Base-by-base conservation (phyloP, 169 alveolate genomes). In the Cardiosporidium cionae region DNA sequence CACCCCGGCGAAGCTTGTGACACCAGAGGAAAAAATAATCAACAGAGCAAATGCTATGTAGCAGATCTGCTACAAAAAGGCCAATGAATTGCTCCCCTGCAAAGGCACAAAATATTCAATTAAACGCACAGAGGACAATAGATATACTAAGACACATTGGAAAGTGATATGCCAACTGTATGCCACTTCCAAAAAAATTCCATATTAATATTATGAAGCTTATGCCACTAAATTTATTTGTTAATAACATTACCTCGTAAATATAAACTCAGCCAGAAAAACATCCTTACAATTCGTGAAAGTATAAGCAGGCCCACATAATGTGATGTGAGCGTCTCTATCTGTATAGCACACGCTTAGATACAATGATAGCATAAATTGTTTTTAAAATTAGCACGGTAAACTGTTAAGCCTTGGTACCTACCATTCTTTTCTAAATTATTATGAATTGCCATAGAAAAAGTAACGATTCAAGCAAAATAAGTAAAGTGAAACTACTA, bases 231-330 rank as follows among this genome's bases (percentile, higher is more conserved):
- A 6, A 87, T 73, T 31, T 80, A 68, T 31, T 52, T 52, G 52
- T 64, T 44, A 64, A 72, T 77, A 9, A 73, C 68, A 62, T 76
- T 81, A 72, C 87, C 88, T 9, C 76, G 72, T 31, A 64, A 32
- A 62, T 68, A 86, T 84, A 84, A 70, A 5, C 68, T 37, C 23
- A 84, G 73, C 94, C 94, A 89, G 63, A 89, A 89, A 65, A 83
- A 65, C 68, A 89, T 72, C 70, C 94, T 79, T 25, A 84, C 77
- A 27, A 81, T 74, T 53, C 94, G 72, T 1, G 92, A 85, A 0
- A 83, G 65, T 7, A 87, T 92, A 22, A 89, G 74, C 63, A 85
- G 81, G 3, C 86, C 83, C 3, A 89, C 81, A 70, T 89, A 89
- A 62, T 80, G 82, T 7, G 87, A 78, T 7, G 93, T 86, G 69